These are phyloP conservation scores for Tetrapisispora taiwanensis DNA, from an alignment of 805 yeast species.

Conservation along the genomic window DNA sequence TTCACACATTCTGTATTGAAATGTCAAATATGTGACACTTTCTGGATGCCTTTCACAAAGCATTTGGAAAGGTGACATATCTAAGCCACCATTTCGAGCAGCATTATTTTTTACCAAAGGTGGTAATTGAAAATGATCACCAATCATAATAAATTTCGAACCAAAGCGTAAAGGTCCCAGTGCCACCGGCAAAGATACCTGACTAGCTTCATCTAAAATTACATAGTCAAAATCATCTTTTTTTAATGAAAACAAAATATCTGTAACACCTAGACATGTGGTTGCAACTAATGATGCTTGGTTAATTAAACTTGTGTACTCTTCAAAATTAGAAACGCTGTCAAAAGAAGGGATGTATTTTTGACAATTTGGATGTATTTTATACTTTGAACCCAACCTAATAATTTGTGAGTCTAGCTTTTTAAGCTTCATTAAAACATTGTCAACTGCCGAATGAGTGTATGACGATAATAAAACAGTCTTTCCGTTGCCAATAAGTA, in stretches of 20 bases:
- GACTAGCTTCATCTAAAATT: conserved; percentile 94
- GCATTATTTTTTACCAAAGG: conserved; percentile 67
- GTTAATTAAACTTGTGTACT: conserved; percentile 39
- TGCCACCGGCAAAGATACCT: conserved; percentile 82
- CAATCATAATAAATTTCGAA: conserved; percentile 80
- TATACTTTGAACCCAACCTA: conserved; percentile 52
- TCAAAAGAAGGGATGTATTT: conserved; percentile 41
- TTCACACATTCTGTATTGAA: conserved; percentile 86
- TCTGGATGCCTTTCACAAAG: conserved; percentile 66
- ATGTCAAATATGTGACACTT: conserved; percentile 63
- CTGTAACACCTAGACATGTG: conserved; percentile 65
- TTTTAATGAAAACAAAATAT: conserved; percentile 21
- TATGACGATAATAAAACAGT: conserved; percentile 72
- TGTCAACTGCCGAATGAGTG: conserved; percentile 95
- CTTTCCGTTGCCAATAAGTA: conserved; percentile 47
- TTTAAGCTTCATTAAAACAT: conserved; percentile 66
- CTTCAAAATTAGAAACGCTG: conserved; percentile 33
- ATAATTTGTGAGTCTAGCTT: conserved; percentile 39
- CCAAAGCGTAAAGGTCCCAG: conserved; percentile 77
- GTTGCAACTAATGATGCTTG: conserved; percentile 72
- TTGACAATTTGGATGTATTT: conserved; percentile 53
- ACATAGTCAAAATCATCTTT: conserved; percentile 73
- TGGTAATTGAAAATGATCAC: conserved; percentile 90
- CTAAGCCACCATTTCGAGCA: conserved; percentile 50
- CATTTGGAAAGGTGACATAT: conserved; percentile 63